A percentile compares a stretch with the other conserved stretches of the same genome.
Conservation (phyloP, 306 rosid species). For the Arachis hypogaea region DNA sequence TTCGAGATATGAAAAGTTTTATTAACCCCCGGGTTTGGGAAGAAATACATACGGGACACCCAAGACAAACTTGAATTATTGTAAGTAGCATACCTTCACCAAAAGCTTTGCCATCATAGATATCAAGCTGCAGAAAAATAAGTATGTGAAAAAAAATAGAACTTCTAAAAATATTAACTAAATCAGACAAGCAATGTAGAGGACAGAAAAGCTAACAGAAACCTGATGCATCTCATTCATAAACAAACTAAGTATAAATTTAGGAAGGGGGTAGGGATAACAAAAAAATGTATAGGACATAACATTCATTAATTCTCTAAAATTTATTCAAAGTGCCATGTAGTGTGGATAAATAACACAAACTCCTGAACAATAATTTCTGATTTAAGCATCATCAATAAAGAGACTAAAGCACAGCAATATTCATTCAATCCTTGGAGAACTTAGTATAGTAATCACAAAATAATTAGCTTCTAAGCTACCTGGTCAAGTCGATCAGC, state of each 20-base stretch:
- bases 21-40: constrained; percentile 4
- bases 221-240: too few relatives aligned
- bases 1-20: background rate
- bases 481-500: constrained; percentile 92
- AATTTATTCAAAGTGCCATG: background rate
- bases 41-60: background rate
- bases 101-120: constrained; percentile 75
- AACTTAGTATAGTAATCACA: background rate
- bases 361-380: background rate
- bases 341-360: too few relatives aligned
- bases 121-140: constrained; percentile 70
- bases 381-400: background rate
- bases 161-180: constrained; percentile 5
- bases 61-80: constrained; percentile 21
- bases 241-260: background rate
- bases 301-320: background rate
- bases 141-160: constrained; percentile 23
- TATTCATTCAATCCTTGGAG: background rate
- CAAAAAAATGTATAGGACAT: too few relatives aligned
- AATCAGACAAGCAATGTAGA: background rate
- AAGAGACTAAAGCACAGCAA: background rate
- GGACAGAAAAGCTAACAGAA: background rate
- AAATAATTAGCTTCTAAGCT: constrained; percentile 27
- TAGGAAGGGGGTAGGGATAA: background rate
- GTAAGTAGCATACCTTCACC: constrained; percentile 68